Conservation (phyloP, 345 rosid species). For the Acer negundo region DNA sequence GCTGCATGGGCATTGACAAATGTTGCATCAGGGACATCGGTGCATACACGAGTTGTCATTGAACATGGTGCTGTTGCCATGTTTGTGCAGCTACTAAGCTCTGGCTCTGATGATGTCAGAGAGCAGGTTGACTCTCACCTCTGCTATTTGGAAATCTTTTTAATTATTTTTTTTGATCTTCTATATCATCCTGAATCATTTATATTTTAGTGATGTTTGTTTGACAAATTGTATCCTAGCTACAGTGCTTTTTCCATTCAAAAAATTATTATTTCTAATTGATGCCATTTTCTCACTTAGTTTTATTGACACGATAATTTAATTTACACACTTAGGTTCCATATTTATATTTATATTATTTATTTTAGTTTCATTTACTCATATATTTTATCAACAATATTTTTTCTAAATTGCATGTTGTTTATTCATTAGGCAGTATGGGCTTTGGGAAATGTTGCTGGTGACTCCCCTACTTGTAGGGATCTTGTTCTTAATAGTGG, state of each 20-base stretch:
- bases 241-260: neutral
- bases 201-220: neutral
- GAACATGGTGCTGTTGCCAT: conserved; percentile 80
- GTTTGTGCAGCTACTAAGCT: conserved; percentile 79
- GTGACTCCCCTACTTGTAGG: conserved; percentile 72
- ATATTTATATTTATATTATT: neutral
- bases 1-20: conserved; percentile 95
- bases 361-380: too few species aligned
- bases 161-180: neutral
- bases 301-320: neutral
- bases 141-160: too few species aligned
- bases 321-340: neutral
- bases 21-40: conserved; percentile 89
- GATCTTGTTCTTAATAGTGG: conserved; percentile 70
- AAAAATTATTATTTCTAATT: neutral
- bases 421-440: conserved; percentile 58
- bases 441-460: conserved; percentile 86
- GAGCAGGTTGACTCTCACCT: conserved; percentile 60
- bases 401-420: conserved; percentile 1
- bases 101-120: conserved; percentile 82
- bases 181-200: neutral
- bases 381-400: neutral
- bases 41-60: conserved; percentile 78
- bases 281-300: neutral
- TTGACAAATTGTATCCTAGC: neutral